Base-by-base conservation (phyloP, 2,329 filamentous ascomycete species). In the Neonectria faginata region DNA sequence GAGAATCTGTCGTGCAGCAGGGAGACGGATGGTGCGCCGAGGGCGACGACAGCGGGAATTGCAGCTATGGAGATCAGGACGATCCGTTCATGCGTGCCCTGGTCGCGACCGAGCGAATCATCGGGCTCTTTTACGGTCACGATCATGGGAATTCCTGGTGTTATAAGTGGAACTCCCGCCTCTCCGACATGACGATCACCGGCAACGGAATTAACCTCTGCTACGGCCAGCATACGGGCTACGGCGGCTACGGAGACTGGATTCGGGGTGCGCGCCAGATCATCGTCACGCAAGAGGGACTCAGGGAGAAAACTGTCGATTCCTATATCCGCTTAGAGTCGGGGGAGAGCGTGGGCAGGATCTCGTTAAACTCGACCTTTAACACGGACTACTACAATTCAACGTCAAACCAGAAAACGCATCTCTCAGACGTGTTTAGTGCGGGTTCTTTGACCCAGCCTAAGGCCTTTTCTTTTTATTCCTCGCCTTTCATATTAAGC, bases 201-300 rank as follows among this genome's bases (percentile, higher is more conserved):
- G 84, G 83, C 0, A 83, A 81, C 57, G 83, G 82, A 0, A 73
- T 82, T 47, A 80, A 83, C 58, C 68, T 86, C 7, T 86, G 84
- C 70, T 91, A 90, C 72, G 88, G 88, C 2, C 86, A 91, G 69
- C 89, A 90, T 67, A 85, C 87, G 0, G 90, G 91, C 0, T 92
- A 92, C 61, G 90, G 90, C 1, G 90, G 91, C 0, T 92, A 92
- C 67, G 88, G 89, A 0, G 81, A 82, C 53, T 91, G 86, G 86
- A 84, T 85, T 8, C 84, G 90, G 0, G 90, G 90, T 0, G 83
- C 84, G 2, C 81, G 88, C 0, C 85, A 89, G 68, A 77, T 91
- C n/a, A 68, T 81, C 2, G 66, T 91, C 2, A 77, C 81, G 2
- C 79, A 84, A 44, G 73, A 78, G 0, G 75, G 75, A 3, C 73